phyloP scores from a whole-genome alignment of 2,329 filamentous ascomycete species.

The Apiospora marii region DNA sequence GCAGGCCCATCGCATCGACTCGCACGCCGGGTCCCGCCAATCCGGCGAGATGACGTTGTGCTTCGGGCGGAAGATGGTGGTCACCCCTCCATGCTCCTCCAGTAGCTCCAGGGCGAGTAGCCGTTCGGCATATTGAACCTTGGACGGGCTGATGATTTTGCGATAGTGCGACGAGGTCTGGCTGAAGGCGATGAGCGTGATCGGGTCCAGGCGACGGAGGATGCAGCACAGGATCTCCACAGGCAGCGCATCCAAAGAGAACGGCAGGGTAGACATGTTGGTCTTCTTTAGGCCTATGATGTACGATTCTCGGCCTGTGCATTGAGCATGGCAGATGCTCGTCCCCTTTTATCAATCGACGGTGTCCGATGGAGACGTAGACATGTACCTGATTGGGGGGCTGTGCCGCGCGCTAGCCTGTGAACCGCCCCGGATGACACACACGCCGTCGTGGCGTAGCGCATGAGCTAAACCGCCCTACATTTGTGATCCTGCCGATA shows the following conservation, averaged over 20 bases:
- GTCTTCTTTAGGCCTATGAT: too few relatives aligned
- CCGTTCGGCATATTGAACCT: background rate
- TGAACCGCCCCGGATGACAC: background rate
- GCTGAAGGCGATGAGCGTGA: background rate
- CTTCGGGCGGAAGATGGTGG: background rate
- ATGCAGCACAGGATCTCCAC: constrained; percentile 3
- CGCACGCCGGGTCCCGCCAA: background rate
- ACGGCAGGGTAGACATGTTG: background rate
- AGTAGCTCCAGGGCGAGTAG: background rate
- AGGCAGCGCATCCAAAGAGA: background rate
- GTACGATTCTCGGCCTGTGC: too few relatives aligned
- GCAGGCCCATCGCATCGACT: constrained; percentile 5
- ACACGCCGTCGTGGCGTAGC: background rate
- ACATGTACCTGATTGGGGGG: background rate
- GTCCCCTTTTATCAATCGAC: background rate
- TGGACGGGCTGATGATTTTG: background rate
- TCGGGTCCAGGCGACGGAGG: background rate
- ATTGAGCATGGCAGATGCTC: too few relatives aligned
- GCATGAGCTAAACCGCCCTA: background rate
- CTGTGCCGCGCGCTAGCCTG: background rate
- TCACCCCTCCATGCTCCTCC: background rate
- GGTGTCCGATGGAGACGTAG: background rate
- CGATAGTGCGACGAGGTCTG: background rate
- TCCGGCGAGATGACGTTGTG: background rate
- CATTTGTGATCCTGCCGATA: too few relatives aligned